Conservation (phyloP, 768 basidiomycete genomes). For the Boletus insuetus region DNA sequence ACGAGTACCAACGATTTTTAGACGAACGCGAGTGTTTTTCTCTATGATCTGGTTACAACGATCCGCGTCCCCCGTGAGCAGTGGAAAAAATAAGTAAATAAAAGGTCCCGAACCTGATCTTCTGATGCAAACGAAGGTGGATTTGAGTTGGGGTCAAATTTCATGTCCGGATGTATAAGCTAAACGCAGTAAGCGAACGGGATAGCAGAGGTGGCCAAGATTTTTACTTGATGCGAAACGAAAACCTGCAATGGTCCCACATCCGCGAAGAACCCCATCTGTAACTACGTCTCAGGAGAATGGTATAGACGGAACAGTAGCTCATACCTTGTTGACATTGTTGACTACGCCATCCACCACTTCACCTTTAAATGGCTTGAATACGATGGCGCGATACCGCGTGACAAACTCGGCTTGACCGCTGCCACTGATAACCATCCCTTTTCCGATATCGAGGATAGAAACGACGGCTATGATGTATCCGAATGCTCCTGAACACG, state of each 20-base stretch:
- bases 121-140: constrained; percentile 96
- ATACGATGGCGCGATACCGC: constrained; percentile 93
- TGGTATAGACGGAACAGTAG: not conserved
- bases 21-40: constrained; percentile 86
- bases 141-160: constrained; percentile 93
- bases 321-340: constrained; percentile 88
- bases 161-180: constrained; percentile 93
- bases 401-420: constrained; percentile 97
- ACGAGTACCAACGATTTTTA: constrained; percentile 98
- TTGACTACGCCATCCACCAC: constrained; percentile 96
- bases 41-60: constrained; percentile 68
- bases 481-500: constrained; percentile 93
- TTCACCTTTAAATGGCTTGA: constrained; percentile 99
- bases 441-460: constrained; percentile 88
- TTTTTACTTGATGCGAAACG: constrained; percentile 84
- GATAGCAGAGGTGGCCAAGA: constrained; percentile 20
- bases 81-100: not conserved
- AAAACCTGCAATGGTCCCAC: constrained; percentile 94
- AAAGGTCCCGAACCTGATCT: constrained; percentile 58
- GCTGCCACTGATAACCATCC: constrained; percentile 86
- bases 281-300: constrained; percentile 1
- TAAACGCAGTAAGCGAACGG: constrained; percentile 30
- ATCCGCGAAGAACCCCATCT: constrained; percentile 99
- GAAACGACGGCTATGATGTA: constrained; percentile 92
- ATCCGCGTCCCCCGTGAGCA: not conserved